Evolutionary conservation across 768 basidiomycete species (phyloP).

Genomic region (Termitomyces sp.): DNA sequence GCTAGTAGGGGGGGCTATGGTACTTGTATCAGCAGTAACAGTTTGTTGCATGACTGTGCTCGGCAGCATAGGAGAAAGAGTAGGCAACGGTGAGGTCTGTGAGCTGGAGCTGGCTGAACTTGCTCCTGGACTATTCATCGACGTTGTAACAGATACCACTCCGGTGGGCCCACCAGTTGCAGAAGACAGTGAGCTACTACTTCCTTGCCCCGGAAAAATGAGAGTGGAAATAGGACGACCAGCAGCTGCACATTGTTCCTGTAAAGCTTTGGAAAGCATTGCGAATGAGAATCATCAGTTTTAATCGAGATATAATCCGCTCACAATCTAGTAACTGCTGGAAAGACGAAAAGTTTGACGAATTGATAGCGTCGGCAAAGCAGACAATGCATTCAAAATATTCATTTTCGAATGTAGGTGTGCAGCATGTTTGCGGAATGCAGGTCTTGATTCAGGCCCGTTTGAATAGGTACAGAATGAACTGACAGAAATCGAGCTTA

Average conservation of each 20-base stretch:
- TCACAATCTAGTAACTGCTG: conserved; percentile 12
- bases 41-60: neutral
- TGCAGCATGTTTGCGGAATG: conserved; percentile 30
- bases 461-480: neutral
- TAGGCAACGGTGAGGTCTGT: neutral
- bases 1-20: neutral
- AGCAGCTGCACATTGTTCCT: neutral
- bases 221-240: neutral
- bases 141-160: neutral
- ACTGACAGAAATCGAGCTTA: conserved; percentile 5
- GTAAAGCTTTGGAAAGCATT: neutral
- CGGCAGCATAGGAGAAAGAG: neutral
- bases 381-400: conserved; percentile 42
- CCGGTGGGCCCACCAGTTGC: neutral
- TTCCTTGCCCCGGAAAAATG: neutral
- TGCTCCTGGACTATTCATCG: neutral
- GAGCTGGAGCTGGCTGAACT: neutral
- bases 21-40: neutral
- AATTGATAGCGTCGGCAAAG: conserved; percentile 19
- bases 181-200: neutral
- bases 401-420: conserved; percentile 27
- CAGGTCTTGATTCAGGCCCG: conserved; percentile 18
- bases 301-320: neutral
- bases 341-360: conserved; percentile 23
- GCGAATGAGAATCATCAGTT: neutral